A percentile compares a stretch with the other conserved stretches of the same genome.
Evolutionary conservation across 495 filamentous ascomycete species (phyloP).

Genomic region (Evernia prunastri): DNA sequence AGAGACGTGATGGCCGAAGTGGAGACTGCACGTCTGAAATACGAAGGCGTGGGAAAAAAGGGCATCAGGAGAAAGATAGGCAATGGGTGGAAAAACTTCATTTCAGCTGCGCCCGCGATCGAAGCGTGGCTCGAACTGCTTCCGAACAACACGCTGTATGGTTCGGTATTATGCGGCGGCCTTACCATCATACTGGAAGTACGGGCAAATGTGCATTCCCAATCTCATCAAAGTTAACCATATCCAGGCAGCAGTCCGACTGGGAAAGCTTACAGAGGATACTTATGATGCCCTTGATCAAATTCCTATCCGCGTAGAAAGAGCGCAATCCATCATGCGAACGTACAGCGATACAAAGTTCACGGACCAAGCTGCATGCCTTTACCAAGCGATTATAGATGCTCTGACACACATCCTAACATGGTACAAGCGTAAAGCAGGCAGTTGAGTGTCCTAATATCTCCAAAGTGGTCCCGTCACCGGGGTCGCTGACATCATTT

Average conservation of each 20-base stretch:
- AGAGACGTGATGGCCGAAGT: slow-evolving; percentile 18
- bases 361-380: slow-evolving; percentile 13
- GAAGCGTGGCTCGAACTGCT: slow-evolving; percentile 20
- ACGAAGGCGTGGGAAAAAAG: slow-evolving; percentile 13
- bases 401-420: slow-evolving; percentile 21
- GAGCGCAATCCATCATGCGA: slow-evolving; percentile 18
- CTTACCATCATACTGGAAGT: slow-evolving; percentile 21
- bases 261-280: slow-evolving; percentile 19
- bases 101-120: slow-evolving; percentile 20
- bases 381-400: slow-evolving; percentile 20
- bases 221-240: neutral
- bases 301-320: slow-evolving; percentile 17
- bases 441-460: slow-evolving; percentile 12
- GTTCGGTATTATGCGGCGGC: slow-evolving; percentile 21
- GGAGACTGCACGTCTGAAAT: slow-evolving; percentile 12
- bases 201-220: neutral
- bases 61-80: slow-evolving; percentile 18
- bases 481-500: neutral
- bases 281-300: slow-evolving; percentile 19
- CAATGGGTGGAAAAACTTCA: slow-evolving; percentile 9
- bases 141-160: slow-evolving; percentile 10
- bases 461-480: neutral
- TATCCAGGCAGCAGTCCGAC: slow-evolving; percentile 17
- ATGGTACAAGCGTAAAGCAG: slow-evolving; percentile 19
- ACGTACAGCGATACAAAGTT: slow-evolving; percentile 12